Conservation (phyloP, 2,329 filamentous ascomycete genomes). For the Periconia macrospinosa region DNA sequence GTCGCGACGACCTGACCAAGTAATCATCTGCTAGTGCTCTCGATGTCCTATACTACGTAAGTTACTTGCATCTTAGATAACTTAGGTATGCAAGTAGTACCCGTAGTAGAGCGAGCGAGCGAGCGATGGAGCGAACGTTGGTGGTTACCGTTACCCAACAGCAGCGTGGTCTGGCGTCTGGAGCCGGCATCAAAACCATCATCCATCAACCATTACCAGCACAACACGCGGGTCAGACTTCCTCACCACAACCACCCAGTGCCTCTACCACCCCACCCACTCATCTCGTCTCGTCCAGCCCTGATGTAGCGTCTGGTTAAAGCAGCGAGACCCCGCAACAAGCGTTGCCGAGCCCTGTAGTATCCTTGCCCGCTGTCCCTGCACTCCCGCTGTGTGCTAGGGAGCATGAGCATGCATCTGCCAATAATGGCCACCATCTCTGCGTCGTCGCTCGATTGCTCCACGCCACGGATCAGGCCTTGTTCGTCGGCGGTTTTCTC, state of each 20-base stretch:
- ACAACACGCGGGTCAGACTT: neutral
- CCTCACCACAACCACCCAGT: constrained; percentile 7
- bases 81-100: too few relatives aligned
- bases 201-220: neutral
- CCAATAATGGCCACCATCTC: constrained; percentile 41
- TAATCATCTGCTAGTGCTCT: too few relatives aligned
- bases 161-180: constrained; percentile 19
- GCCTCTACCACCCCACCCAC: constrained; percentile 2
- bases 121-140: too few relatives aligned
- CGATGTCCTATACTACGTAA: too few relatives aligned
- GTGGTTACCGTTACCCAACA: constrained; percentile 26
- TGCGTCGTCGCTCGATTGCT: constrained; percentile 37
- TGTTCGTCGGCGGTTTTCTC: constrained; percentile 46
- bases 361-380: constrained; percentile 30
- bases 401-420: constrained; percentile 30
- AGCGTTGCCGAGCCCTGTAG: constrained; percentile 46
- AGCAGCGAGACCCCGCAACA: constrained; percentile 44
- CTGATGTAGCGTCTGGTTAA: constrained; percentile 4
- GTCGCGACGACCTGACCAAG: neutral
- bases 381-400: constrained; percentile 37
- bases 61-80: too few relatives aligned
- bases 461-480: constrained; percentile 42
- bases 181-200: constrained; percentile 9
- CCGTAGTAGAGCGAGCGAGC: constrained; percentile 6
- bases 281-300: too few relatives aligned